Evolutionary conservation across 345 rosid species (phyloP).

Genomic region (Eucalyptus regnans): DNA sequence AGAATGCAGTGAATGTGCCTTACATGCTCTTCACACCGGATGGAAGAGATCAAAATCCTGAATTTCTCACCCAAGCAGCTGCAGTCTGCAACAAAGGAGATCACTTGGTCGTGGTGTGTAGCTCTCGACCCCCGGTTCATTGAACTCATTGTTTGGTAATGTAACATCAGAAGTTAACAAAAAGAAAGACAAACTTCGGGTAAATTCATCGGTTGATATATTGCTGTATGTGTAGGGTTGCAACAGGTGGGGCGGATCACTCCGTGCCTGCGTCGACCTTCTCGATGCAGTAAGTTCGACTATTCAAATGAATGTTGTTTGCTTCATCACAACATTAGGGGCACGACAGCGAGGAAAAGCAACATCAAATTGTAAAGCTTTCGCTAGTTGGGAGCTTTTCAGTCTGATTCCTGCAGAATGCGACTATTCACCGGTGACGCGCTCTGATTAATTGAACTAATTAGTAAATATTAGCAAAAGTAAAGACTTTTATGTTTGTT

Average conservation of each 20-base stretch:
- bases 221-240: slow-evolving; percentile 4
- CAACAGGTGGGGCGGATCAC: slow-evolving; percentile 20
- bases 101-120: slow-evolving; percentile 21
- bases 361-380: background rate
- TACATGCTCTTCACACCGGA: slow-evolving; percentile 27
- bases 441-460: background rate
- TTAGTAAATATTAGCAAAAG: background rate
- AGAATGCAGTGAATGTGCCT: slow-evolving; percentile 32
- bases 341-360: background rate
- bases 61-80: slow-evolving; percentile 22
- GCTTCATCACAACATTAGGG: background rate
- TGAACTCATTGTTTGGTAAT: background rate
- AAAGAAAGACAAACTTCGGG: too few species aligned
- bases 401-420: background rate
- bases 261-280: slow-evolving; percentile 23
- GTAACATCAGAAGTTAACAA: background rate
- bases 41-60: slow-evolving; percentile 28
- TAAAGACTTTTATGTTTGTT: too few species aligned
- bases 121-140: background rate
- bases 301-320: background rate
- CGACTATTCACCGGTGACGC: background rate
- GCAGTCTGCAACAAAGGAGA: slow-evolving; percentile 27
- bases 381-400: background rate
- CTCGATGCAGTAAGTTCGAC: slow-evolving; percentile 19
- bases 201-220: background rate